Evolutionary conservation across 2,329 filamentous ascomycete genomes (phyloP).

Genomic region (Nemania serpens): DNA sequence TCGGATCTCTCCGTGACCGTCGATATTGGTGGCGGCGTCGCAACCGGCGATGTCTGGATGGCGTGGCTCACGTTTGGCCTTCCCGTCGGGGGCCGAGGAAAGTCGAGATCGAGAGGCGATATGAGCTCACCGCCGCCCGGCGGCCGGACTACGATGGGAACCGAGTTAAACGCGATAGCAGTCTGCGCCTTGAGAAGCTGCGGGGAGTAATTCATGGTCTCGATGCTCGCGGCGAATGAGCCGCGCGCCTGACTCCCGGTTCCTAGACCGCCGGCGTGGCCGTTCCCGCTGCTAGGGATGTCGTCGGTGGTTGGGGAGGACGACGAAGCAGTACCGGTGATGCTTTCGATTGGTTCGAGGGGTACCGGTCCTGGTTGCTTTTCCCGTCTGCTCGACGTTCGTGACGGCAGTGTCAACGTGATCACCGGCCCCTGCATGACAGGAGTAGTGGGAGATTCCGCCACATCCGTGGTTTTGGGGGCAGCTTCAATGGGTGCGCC

Average conservation of each 20-base stretch:
- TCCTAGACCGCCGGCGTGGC: constrained; percentile 5
- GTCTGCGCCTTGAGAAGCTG: constrained; percentile 42
- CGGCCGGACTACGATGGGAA: constrained; percentile 38
- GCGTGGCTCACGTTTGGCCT: constrained; percentile 5
- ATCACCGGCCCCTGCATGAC: constrained; percentile 8
- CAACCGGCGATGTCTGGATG: constrained; percentile 17
- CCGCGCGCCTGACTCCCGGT: constrained; percentile 17
- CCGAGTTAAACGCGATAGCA: constrained; percentile 38
- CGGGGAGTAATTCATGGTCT: constrained; percentile 42
- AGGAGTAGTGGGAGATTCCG: background rate
- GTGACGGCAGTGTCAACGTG: constrained; percentile 26
- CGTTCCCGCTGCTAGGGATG: constrained; percentile 10
- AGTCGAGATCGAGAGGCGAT: constrained; percentile 31
- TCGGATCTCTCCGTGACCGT: constrained; percentile 3
- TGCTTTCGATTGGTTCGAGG: background rate
- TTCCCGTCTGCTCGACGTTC: constrained; percentile 33
- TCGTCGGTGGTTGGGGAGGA: constrained; percentile 13
- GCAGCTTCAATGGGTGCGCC: background rate
- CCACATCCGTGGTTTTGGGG: background rate
- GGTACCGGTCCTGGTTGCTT: background rate
- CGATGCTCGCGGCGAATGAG: constrained; percentile 43
- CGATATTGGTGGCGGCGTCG: constrained; percentile 3
- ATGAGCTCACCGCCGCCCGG: constrained; percentile 7
- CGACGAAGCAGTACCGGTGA: background rate
- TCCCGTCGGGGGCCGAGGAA: constrained; percentile 23